Conservation (phyloP, 305 asterid genomes). For the Ruellia speciosa region DNA sequence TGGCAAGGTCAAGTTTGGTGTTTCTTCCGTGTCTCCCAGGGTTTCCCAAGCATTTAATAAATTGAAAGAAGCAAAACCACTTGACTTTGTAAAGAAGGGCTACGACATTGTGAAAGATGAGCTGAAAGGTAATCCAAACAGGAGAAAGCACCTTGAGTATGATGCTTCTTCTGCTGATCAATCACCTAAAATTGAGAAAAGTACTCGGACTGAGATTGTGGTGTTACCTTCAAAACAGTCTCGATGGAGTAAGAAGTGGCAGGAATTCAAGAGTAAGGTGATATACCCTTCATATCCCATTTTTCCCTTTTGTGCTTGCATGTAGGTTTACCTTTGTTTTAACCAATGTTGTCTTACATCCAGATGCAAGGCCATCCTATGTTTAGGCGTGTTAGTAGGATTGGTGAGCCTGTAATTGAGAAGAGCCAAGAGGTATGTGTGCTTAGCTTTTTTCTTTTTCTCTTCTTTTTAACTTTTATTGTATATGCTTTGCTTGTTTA, state of each 20-base stretch:
- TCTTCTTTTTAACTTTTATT: too few species aligned
- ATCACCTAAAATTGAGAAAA: constrained; percentile 50
- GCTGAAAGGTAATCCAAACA: constrained; percentile 64
- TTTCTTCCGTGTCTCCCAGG: constrained; percentile 47
- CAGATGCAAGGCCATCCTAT: constrained; percentile 75
- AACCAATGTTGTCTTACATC: constrained; percentile 19
- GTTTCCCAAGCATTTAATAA: constrained; percentile 59
- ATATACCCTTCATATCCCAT: constrained; percentile 15
- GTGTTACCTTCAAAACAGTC: constrained; percentile 66
- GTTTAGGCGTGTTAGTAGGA: constrained; percentile 61
- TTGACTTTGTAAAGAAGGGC: constrained; percentile 78
- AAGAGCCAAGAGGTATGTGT: constrained; percentile 82
- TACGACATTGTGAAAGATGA: constrained; percentile 66
- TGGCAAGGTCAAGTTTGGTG: constrained; percentile 55
- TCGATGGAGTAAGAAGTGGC: constrained; percentile 75
- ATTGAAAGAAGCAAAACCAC: constrained; percentile 70
- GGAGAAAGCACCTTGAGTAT: constrained; percentile 70
- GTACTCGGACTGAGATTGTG: constrained; percentile 68
- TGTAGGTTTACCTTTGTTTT: constrained; percentile 1
- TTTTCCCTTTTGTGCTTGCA: constrained; percentile 8
- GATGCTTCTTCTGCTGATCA: constrained; percentile 37
- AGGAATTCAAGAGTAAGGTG: constrained; percentile 70
- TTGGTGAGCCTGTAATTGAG: constrained; percentile 73
- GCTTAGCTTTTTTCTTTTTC: neutral
- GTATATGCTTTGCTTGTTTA: neutral